phyloP scores from a whole-genome alignment of 192 early-diverging fungal species.

The Backusella psychrophila region DNA sequence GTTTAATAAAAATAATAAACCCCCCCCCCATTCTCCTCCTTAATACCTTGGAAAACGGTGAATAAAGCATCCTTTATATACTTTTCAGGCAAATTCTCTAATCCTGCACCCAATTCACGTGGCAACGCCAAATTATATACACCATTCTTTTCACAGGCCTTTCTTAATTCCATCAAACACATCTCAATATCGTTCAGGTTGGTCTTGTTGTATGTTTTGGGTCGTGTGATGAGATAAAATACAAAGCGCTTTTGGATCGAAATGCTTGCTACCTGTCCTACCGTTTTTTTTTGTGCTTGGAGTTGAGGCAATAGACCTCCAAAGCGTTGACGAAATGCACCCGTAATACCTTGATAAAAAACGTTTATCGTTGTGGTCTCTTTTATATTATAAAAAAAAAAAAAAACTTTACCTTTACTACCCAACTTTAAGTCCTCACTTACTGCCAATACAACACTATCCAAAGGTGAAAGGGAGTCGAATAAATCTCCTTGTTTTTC shows the following conservation, averaged over 20 bases:
- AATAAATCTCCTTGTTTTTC: constrained; percentile 33
- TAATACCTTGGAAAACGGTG: constrained; percentile 14
- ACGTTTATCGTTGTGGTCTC: too few species aligned
- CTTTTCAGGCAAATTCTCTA: constrained; percentile 18
- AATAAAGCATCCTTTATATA: constrained; percentile 13
- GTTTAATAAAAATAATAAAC: not conserved
- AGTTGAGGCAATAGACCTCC: constrained; percentile 15
- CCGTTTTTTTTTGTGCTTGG: constrained; percentile 18
- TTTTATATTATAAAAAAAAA: too few species aligned
- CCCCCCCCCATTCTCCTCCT: not conserved
- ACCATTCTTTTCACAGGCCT: constrained; percentile 23
- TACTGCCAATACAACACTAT: constrained; percentile 27
- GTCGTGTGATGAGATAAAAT: constrained; percentile 37
- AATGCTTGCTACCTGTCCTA: constrained; percentile 30
- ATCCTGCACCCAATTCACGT: constrained; percentile 14
- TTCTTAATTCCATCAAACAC: constrained; percentile 15
- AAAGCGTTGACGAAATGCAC: constrained; percentile 27
- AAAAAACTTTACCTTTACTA: constrained; percentile 16
- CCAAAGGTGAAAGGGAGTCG: not conserved
- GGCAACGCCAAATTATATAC: constrained; percentile 30
- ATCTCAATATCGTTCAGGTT: constrained; percentile 19
- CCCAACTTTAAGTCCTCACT: constrained; percentile 25
- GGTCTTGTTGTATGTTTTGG: constrained; percentile 22
- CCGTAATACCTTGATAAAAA: constrained; percentile 19
- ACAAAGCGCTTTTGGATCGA: constrained; percentile 19